Base-by-base conservation (phyloP, 768 basidiomycete genomes). In the Lentinula boryana region DNA sequence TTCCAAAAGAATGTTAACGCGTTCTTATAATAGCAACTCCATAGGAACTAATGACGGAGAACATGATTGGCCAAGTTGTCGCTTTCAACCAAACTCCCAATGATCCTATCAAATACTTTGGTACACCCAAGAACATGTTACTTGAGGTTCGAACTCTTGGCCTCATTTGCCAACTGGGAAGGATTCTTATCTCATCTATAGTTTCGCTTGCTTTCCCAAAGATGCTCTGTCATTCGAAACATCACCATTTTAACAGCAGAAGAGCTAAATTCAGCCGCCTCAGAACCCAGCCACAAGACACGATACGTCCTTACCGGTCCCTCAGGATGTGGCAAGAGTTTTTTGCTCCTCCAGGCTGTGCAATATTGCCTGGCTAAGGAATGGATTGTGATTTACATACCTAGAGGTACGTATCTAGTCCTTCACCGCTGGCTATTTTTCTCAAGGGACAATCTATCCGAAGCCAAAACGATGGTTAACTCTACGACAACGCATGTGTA, bases 331-430 rank as follows among this genome's bases (percentile, higher is more conserved):
- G 95, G 94, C 44, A 97, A 96, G 74, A 91, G 88, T 59, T 85
- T 83, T 62, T 70, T 91, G 8, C 72, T 96, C 33, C 75, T 95
- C 8, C 94, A 97, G 70, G 80, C 88, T 0, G 84, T 91, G 0
- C 79, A 88, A 41, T 86, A 91, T 63, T 87, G 85, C 36, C 66
- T 80, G 9, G 71, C 79, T 2, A 79, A 82, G 21, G 80, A 82
- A 31, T 95, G 92, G 90, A 80, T 95, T 21, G 91, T 93, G 16
- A 71, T 95, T 16, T 97, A 95, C 69, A 81, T 94, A 27, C 93
- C 95, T 3, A 79, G 88, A 73, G 84, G 92, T 91, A 35, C 52
- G 79, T 71, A 27, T 38, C 18, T 16, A 46, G 5, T 23, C 23
- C 35, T 8, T 32, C 9, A 4, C 46, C 10, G 36, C 9, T 41